Evolutionary conservation across 805 yeast genomes (phyloP), one percentile per base, ranked within the genome.

Genomic region (Starmerella apis): DNA sequence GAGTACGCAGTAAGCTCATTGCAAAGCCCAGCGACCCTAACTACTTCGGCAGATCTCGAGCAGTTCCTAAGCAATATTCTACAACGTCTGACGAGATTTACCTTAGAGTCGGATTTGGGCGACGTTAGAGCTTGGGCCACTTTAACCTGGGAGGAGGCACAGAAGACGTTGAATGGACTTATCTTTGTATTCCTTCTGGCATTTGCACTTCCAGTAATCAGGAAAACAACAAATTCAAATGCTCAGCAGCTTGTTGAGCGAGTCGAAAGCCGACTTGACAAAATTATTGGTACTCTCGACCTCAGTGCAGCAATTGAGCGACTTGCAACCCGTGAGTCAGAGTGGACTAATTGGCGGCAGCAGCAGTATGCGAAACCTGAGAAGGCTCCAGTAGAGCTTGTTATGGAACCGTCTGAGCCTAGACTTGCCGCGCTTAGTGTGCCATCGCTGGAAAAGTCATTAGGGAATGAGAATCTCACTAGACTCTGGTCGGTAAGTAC

Each of bases 391-490:
- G 43, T 37, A 5, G 25, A 37, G 25, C 41, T 27, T 4, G 8
- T 16, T 6, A 2, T 16, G 10, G 27, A 20, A n/a, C 7, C 39
- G 14, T 22, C 42, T 14, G 27, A 37, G 23, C 3, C 33, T 27
- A 32, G 14, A 27, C 30, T 11, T 27, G 8, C 30, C 30, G 30
- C 30, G 14, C 23, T 18, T 8, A 9, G 1, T 4, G 33, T 30
- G 14, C 46, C 46, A 4, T 20, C 35, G 19, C 22, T 43, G 20
- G 28, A 7, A 28, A 32, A 19, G 16, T 30, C 35, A 4, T 13
- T 43, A 20, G 46, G 46, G 14, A 43, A 43, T 24, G 37, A 19
- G 14, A 22, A 43, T 13, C 46, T 43, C 20, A 30, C 46, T 10
- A 18, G 31, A 16, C 37, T 43, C 27, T 43, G 46, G 46, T 13